Conservation (phyloP, 2,329 filamentous ascomycete species). For the Penicillium sp. region DNA sequence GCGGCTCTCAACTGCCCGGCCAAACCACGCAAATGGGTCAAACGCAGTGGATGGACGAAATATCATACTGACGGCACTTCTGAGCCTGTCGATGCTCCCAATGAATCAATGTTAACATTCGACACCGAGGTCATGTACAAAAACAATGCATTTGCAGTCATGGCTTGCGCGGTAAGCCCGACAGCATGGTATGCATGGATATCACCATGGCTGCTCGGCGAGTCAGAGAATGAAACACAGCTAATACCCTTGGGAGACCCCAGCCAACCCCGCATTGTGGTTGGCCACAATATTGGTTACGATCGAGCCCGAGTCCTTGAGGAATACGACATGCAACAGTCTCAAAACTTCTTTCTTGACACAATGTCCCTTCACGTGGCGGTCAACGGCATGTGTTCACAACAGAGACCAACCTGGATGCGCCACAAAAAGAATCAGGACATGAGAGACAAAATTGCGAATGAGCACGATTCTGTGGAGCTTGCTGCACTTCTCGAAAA, state of each 20-base stretch:
- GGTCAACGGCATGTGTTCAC: constrained; percentile 98
- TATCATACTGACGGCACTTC: constrained; percentile 71
- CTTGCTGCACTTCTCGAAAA: constrained; percentile 68
- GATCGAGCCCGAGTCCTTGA: constrained; percentile 84
- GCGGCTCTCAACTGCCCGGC: constrained; percentile 57
- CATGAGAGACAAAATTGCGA: constrained; percentile 72
- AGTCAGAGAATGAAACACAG: constrained; percentile 73
- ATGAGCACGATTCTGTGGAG: constrained; percentile 67
- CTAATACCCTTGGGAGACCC: constrained; percentile 84
- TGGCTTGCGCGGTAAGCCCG: constrained; percentile 89
- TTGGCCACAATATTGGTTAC: constrained; percentile 95
- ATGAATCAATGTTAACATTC: constrained; percentile 81
- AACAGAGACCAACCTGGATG: constrained; percentile 95
- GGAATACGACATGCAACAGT: constrained; percentile 82
- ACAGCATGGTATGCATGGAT: constrained; percentile 97
- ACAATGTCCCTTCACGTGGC: constrained; percentile 98
- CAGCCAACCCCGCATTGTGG: constrained; percentile 67
- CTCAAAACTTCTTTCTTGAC: constrained; percentile 83
- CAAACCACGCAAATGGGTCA: constrained; percentile 70
- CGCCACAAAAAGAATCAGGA: constrained; percentile 90
- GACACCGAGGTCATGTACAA: constrained; percentile 98
- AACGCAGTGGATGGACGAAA: constrained; percentile 87
- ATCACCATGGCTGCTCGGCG: constrained; percentile 87
- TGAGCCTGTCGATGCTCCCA: constrained; percentile 71
- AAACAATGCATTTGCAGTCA: constrained; percentile 85